Evolutionary conservation across 176 grass and related monocot species (phyloP), one percentile per base, ranked within the genome.

Genomic region (Aegilops umbellulata): DNA sequence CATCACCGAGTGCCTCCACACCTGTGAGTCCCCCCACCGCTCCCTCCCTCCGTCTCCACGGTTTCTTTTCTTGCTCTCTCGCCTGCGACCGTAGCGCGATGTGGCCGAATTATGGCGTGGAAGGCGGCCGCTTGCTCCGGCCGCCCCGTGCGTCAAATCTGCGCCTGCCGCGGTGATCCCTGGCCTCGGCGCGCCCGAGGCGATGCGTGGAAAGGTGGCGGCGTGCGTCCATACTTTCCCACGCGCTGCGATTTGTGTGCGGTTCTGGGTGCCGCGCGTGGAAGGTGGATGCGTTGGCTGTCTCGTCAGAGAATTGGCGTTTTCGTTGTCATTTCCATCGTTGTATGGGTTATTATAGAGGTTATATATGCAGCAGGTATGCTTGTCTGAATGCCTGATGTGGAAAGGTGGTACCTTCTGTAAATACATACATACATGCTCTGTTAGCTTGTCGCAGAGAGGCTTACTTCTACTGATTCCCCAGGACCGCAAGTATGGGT

Each of bases 1-100:
- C 90, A 89, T 95, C 57, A 87, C 90, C 60, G 90, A 95, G 88
- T 95, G 93, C 81, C 93, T 95, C 73, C 93, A 95, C 89, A 93
- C 90, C 60, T 95, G 93, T 95, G 90, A 93, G 93, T 78, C 8
- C 47, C 34, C 34, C n/a, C 2, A 11, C 10, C 41, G 41, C 41
- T 22, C 39, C 7, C 70, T 8, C 77, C 38, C 38, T 8, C 26
- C 69, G 27, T 0, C 26, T 20, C 53, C 46, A 42, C 10, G 8
- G 12, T 20, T 79, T 23, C n/a, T 17, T 42, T 30, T 39, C 29
- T 62, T 3, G 35, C n/a, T 42, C 2, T 11, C 70, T 46, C 42
- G 46, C 5, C 0, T 57, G 53, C 53, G 55, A 67, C 41, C n/a
- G 27, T 65, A 49, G 73, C 42, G 42, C 55, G 42, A 1, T 27